These are phyloP conservation scores for Cystofilobasidium macerans DNA, from an alignment of 768 basidiomycete species.

Conservation along the genomic window DNA sequence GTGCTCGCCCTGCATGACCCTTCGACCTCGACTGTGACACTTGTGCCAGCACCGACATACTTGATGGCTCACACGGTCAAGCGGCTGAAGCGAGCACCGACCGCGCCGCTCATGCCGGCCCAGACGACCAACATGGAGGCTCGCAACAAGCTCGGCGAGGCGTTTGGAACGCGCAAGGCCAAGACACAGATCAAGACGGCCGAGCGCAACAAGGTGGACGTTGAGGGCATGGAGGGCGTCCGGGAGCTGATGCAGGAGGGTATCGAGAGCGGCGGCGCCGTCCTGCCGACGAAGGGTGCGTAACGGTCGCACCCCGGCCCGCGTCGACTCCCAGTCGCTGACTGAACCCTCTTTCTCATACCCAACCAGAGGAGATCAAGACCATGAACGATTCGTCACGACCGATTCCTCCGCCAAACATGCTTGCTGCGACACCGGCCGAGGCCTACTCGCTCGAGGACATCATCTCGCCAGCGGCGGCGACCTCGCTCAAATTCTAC, in stretches of 20 bases:
- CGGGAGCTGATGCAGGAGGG: slow-evolving; percentile 69
- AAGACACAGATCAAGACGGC: slow-evolving; percentile 69
- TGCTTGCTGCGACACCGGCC: slow-evolving; percentile 55
- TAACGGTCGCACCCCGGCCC: slow-evolving; percentile 3
- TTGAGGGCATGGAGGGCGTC: slow-evolving; percentile 73
- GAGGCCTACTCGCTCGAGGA: slow-evolving; percentile 48
- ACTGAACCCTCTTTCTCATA: too few species aligned
- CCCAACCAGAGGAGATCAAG: slow-evolving; percentile 26
- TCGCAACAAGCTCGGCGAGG: slow-evolving; percentile 69
- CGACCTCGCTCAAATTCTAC: slow-evolving; percentile 15
- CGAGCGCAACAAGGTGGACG: slow-evolving; percentile 83
- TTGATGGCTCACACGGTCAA: slow-evolving; percentile 71
- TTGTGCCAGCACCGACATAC: slow-evolving; percentile 52
- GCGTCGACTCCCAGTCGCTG: slow-evolving; percentile 11
- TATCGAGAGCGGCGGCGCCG: slow-evolving; percentile 61
- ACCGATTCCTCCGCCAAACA: slow-evolving; percentile 64
- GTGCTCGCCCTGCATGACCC: slow-evolving; percentile 73
- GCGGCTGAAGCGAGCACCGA: slow-evolving; percentile 49
- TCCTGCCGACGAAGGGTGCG: slow-evolving; percentile 60
- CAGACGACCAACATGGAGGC: slow-evolving; percentile 44
- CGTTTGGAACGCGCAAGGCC: slow-evolving; percentile 92
- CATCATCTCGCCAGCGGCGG: slow-evolving; percentile 66
- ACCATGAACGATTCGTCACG: slow-evolving; percentile 42
- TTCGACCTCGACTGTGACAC: slow-evolving; percentile 54
- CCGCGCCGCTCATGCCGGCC: slow-evolving; percentile 3